Evolutionary conservation across 2,329 filamentous ascomycete species (phyloP).

Genomic region (Lasiodiplodia citricola): DNA sequence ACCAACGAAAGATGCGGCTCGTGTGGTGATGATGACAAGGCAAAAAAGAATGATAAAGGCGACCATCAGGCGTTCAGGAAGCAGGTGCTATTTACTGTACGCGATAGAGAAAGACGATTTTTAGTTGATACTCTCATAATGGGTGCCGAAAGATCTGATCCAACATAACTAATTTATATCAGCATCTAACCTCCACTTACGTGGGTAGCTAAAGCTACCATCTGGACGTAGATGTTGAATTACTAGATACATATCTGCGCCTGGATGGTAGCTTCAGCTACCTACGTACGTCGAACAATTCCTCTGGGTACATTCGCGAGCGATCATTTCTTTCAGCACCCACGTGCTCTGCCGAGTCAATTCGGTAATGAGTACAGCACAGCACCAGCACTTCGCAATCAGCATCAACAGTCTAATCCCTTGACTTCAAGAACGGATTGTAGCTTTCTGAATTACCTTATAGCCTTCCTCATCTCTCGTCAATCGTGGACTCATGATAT

Average conservation of each 20-base stretch:
- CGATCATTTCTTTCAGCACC: no score
- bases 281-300: no score
- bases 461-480: neutral
- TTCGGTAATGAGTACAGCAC: neutral
- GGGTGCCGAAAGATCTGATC: no score
- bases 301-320: no score
- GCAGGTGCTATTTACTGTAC: neutral
- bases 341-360: neutral
- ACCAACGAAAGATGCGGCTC: neutral
- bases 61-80: neutral
- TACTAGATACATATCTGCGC: no score
- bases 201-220: no score
- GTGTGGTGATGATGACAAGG: neutral
- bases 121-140: neutral
- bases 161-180: no score
- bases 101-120: neutral
- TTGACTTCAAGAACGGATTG: neutral
- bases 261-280: no score
- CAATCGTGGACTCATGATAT: neutral
- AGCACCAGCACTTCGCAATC: neutral
- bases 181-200: no score
- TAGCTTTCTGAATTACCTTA: neutral
- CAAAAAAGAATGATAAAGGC: neutral
- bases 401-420: neutral
- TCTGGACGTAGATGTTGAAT: no score